These are phyloP conservation scores for Alternaria ethzedia DNA, from an alignment of 2,329 filamentous ascomycete species.

Conservation along the genomic window DNA sequence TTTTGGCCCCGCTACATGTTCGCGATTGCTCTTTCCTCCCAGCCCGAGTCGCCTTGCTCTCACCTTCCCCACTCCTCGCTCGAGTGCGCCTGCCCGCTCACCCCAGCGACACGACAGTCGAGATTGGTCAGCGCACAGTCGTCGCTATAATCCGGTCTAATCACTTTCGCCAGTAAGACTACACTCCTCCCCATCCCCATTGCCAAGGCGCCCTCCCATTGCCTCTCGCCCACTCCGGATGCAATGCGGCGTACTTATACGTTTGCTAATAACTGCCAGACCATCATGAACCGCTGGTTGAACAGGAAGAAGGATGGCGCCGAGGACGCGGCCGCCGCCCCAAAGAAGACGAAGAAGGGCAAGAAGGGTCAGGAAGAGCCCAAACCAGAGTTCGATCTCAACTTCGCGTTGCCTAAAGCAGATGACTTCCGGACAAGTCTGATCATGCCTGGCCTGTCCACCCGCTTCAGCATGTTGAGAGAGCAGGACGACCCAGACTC, in stretches of 20 bases:
- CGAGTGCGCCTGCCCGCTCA: slow-evolving; percentile 16
- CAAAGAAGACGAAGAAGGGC: slow-evolving; percentile 52
- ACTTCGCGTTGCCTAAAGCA: slow-evolving; percentile 74
- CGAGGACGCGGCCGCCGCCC: slow-evolving; percentile 29
- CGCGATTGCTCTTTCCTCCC: slow-evolving; percentile 24
- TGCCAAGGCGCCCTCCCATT: background rate
- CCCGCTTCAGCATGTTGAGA: slow-evolving; percentile 93
- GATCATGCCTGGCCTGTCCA: slow-evolving; percentile 92
- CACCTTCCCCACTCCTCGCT: slow-evolving; percentile 4
- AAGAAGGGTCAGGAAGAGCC: slow-evolving; percentile 61
- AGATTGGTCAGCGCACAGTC: slow-evolving; percentile 1
- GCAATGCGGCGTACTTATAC: background rate
- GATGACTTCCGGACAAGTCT: slow-evolving; percentile 96
- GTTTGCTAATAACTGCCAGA: slow-evolving; percentile 29
- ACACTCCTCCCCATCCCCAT: background rate
- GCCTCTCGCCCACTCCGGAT: slow-evolving; percentile 5
- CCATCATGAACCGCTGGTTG: slow-evolving; percentile 77
- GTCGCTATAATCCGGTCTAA: background rate
- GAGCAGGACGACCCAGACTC: slow-evolving; percentile 93
- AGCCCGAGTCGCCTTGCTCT: slow-evolving; percentile 8
- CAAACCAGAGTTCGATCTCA: slow-evolving; percentile 74
- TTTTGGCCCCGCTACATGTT: slow-evolving; percentile 34
- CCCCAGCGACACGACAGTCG: background rate
- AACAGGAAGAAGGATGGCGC: slow-evolving; percentile 68
- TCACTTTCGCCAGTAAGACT: slow-evolving; percentile 22